A percentile compares a stretch with the other conserved stretches of the same genome.
These are phyloP conservation scores for Botrytis hyacinthi DNA, from an alignment of 2,329 filamentous ascomycete species.

Conservation along the genomic window DNA sequence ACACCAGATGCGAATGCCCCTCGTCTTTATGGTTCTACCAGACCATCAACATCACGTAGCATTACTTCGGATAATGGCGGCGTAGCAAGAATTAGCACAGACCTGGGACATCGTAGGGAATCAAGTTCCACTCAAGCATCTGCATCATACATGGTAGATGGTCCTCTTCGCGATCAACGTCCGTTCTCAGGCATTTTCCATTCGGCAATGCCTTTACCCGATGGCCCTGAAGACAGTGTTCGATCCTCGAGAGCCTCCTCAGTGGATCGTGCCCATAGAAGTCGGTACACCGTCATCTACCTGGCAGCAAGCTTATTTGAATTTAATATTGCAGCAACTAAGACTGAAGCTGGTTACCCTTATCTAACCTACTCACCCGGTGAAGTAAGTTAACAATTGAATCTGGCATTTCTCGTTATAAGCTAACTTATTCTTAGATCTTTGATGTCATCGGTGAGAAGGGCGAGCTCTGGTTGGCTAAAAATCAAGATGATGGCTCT, in stretches of 20 bases:
- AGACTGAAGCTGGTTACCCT: conserved; percentile 90
- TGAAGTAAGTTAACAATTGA: conserved; percentile 57
- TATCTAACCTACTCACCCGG: conserved; percentile 95
- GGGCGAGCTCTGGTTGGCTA: conserved; percentile 94
- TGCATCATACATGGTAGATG: conserved; percentile 42
- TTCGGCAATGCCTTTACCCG: conserved; percentile 79
- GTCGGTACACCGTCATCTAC: conserved; percentile 75
- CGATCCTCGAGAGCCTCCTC: conserved; percentile 59
- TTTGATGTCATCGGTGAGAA: conserved; percentile 95
- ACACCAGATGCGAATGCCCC: conserved; percentile 51
- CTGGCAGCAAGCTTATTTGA: conserved; percentile 92
- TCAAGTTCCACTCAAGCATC: conserved; percentile 56
- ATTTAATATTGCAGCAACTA: conserved; percentile 91
- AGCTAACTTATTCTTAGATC: conserved; percentile 49
- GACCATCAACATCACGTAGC: conserved; percentile 61
- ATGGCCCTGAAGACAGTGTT: conserved; percentile 55
- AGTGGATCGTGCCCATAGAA: conserved; percentile 51
- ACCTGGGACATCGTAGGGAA: conserved; percentile 50
- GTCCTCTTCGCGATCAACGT: conserved; percentile 30
- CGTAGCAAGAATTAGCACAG: conserved; percentile 51
- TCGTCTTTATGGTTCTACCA: conserved; percentile 32
- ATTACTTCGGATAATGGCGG: conserved; percentile 50
- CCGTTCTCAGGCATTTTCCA: conserved; percentile 79
- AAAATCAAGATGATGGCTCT: conserved; percentile 87
- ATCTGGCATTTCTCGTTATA: neutral